A percentile compares a stretch with the other conserved stretches of the same genome.
Conservation (phyloP, 345 rosid species). For the Erucastrum elatum region DNA sequence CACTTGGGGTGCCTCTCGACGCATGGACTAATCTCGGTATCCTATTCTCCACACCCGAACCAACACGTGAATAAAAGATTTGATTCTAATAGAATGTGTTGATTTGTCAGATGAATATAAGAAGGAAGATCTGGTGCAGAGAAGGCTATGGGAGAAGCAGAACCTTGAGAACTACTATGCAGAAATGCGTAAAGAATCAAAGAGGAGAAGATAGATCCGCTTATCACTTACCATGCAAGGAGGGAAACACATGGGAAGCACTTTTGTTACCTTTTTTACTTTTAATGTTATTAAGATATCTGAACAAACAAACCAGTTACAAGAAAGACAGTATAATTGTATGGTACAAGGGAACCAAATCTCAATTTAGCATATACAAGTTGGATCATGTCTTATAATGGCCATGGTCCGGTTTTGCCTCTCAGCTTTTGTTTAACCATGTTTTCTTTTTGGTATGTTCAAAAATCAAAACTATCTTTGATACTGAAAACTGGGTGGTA, state of each 20-base stretch:
- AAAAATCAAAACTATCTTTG: neutral
- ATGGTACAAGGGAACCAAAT: conserved; percentile 19
- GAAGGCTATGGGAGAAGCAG: conserved; percentile 74
- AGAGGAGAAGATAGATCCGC: conserved; percentile 69
- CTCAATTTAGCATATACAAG: conserved; percentile 18
- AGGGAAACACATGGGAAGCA: conserved; percentile 9
- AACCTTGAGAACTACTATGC: conserved; percentile 72
- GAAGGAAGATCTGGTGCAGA: conserved; percentile 72
- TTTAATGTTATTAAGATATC: conserved; percentile 21
- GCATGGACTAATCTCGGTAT: conserved; percentile 81
- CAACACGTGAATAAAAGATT: neutral
- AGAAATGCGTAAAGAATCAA: conserved; percentile 80
- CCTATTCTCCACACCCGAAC: neutral
- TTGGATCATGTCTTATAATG: conserved; percentile 22
- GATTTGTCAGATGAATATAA: conserved; percentile 58
- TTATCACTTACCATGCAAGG: conserved; percentile 22
- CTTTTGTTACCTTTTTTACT: conserved; percentile 26
- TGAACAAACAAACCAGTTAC: conserved; percentile 22
- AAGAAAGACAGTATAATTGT: conserved; percentile 29
- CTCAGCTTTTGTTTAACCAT: neutral
- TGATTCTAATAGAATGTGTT: neutral
- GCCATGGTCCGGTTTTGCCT: conserved; percentile 30
- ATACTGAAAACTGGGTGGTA: neutral
- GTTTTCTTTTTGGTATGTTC: neutral
- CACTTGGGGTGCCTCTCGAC: conserved; percentile 62